Base-by-base conservation (phyloP, 2,329 filamentous ascomycete genomes). In the Xylaria sp. region DNA sequence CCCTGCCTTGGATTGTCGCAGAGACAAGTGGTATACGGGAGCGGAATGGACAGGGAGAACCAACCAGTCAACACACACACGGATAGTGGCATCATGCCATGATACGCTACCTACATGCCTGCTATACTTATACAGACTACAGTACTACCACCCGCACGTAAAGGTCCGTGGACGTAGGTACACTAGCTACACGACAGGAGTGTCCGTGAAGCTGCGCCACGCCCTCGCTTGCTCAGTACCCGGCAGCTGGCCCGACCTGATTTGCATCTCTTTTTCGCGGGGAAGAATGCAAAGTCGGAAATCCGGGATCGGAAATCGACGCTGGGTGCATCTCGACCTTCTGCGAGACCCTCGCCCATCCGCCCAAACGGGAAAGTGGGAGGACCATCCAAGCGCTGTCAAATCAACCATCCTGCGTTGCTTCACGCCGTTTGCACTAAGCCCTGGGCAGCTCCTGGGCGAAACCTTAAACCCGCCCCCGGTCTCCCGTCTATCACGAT, bases 321-420 rank as follows among this genome's bases (percentile, higher is more conserved):
- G 21, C 50, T 15, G 35, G 35, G 33, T 63, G 31, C n/a, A 2
- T 2, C 46, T 50, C 28, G 28, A 50, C 25, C 15, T 8, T 42
- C 3, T 42, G n/a, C 15, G 9, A 3, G 15, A 17, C n/a, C n/a
- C 33, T 50, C 17, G 17, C 31, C 46, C 19, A 33, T 15, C 15
- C 25, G 21, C 63, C 60, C 35, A 35, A 63, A 65, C 2, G 37
- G 53, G 63, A 53, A 63, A 63, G 60, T 54, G 51, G 52, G 60
- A 45, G 19, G 62, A 56, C n/a, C n/a, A n/a, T n/a, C n/a, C n/a
- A n/a, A n/a, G n/a, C n/a, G n/a, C n/a, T n/a, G n/a, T n/a, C n/a
- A n/a, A n/a, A n/a, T n/a, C n/a, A n/a, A n/a, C n/a, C n/a, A n/a
- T n/a, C n/a, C n/a, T n/a, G n/a, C n/a, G n/a, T n/a, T n/a, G n/a